Evolutionary conservation across 2,329 filamentous ascomycete species (phyloP), one percentile per base, ranked within the genome.

Genomic region (Fusarium drepaniforme): DNA sequence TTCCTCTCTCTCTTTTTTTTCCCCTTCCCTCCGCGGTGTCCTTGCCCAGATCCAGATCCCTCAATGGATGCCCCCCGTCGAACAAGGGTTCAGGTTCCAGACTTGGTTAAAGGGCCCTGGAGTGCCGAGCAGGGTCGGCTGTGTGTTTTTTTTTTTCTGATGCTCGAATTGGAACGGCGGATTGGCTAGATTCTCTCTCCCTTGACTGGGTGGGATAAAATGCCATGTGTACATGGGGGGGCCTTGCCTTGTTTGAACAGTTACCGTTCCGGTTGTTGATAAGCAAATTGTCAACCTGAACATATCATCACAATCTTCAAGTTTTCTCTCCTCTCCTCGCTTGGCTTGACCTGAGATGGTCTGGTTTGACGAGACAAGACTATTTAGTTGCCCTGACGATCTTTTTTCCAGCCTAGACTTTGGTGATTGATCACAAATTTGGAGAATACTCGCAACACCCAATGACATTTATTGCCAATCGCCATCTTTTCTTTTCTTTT

Each of bases 21-120:
- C 12, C 13, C 44, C 44, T 13, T 46, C 35, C 37, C 35, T 21
- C 33, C 33, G n/a, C 38, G 58, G 38, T n/a, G 58, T 46, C 23
- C n/a, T 35, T 46, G n/a, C 38, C 40, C 59, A 61, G 59, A 61
- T 61, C 59, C 59, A 61, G 59, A 61, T 63, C 56, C 58, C 46
- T 16, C 60, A 21, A 57, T 35, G 21, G 40, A 59, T 64, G 68
- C 9, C 11, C 33, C 49, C 40, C 46, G 40, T 46, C 30, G 18
- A 51, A 53, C 65, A 64, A 70, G 68, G 68, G 51, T 44, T 58
- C 46, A 68, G 40, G 62, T 18, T 13, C 68, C 64, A 58, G 44
- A 44, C 35, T 21, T 69, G 23, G 59, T 40, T 62, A 44, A 62
- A 62, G 30, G 49, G 59, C 28, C 59, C 40, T 66, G 56, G 66